phyloP scores from a whole-genome alignment of 352 stramenopile species.

The Phytopythium cucurbitacearum region DNA sequence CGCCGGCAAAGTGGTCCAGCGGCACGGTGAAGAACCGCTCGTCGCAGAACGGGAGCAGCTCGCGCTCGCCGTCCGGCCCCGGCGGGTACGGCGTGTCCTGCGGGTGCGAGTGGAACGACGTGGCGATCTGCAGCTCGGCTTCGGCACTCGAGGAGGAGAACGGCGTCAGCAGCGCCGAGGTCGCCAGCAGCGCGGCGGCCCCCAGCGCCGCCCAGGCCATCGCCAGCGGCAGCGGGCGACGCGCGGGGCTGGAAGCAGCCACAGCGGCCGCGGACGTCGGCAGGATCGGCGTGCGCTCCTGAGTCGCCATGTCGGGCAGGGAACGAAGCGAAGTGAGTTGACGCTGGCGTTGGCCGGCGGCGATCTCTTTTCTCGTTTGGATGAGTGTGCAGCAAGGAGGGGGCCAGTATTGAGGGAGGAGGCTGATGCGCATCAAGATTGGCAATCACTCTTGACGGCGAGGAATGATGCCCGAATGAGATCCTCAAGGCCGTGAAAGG shows the following conservation, averaged over 20 bases:
- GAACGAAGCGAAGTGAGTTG: conserved; percentile 6
- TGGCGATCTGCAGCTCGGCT: conserved; percentile 1
- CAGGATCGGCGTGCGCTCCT: conserved; percentile 25
- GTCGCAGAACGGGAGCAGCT: conserved; percentile 37
- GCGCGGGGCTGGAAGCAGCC: background rate
- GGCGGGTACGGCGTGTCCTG: conserved; percentile 13
- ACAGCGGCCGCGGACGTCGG: conserved; percentile 4
- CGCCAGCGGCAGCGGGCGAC: conserved; percentile 19
- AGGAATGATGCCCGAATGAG: too few species aligned
- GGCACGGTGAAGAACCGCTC: conserved; percentile 39
- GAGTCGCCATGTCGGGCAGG: conserved; percentile 2
- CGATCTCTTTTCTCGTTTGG: too few species aligned
- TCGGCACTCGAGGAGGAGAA: conserved; percentile 2
- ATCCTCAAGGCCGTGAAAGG: too few species aligned
- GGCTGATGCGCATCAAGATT: too few species aligned
- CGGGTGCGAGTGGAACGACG: background rate
- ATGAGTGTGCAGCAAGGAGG: background rate
- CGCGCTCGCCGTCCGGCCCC: conserved; percentile 14
- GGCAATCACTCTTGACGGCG: too few species aligned
- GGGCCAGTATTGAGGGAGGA: background rate
- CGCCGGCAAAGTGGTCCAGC: conserved; percentile 35
- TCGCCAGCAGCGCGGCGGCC: conserved; percentile 8
- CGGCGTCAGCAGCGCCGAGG: background rate
- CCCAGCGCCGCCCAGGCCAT: conserved; percentile 18
- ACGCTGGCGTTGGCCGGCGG: background rate